Evolutionary conservation across 345 rosid genomes (phyloP).

Genomic region (Lagerstroemia speciosa): DNA sequence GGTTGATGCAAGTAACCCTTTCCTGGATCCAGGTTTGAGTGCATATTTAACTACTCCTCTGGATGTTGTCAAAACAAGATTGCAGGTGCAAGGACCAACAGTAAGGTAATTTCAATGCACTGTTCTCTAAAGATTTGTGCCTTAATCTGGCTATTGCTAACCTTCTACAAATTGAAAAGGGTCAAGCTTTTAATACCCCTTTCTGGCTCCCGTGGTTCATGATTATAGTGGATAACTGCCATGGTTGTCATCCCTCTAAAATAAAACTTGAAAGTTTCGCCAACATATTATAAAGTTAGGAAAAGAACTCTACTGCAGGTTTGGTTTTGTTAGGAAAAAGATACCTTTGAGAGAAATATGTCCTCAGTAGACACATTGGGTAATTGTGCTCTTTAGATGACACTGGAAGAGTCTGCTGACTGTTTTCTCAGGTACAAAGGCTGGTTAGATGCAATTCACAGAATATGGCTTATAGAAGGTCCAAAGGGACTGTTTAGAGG

Average conservation of each 20-base stretch:
- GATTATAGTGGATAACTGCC: not conserved
- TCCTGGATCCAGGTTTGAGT: slow-evolving; percentile 55
- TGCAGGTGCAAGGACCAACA: slow-evolving; percentile 84
- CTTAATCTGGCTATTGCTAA: not conserved
- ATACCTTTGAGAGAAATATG: not conserved
- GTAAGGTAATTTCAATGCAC: slow-evolving; percentile 35
- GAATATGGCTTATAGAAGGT: slow-evolving; percentile 69
- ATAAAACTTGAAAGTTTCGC: not conserved
- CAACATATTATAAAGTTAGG: not conserved
- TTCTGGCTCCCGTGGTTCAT: not conserved
- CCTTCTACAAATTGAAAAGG: not conserved
- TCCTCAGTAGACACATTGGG: not conserved
- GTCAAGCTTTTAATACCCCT: not conserved
- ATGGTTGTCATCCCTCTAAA: not conserved
- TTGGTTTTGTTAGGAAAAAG: not conserved
- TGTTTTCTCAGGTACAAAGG: slow-evolving; percentile 50
- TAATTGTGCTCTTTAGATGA: not conserved
- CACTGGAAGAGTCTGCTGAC: not conserved
- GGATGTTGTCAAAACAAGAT: slow-evolving; percentile 85
- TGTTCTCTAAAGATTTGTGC: not conserved
- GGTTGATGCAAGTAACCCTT: not conserved
- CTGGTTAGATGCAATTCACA: slow-evolving; percentile 64
- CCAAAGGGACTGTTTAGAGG: slow-evolving; percentile 70
- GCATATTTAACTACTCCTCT: slow-evolving; percentile 86
- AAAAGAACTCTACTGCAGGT: too few species aligned